Conservation (phyloP, 192 early-diverging fungal genomes). For the Backusella mclennaniae region DNA sequence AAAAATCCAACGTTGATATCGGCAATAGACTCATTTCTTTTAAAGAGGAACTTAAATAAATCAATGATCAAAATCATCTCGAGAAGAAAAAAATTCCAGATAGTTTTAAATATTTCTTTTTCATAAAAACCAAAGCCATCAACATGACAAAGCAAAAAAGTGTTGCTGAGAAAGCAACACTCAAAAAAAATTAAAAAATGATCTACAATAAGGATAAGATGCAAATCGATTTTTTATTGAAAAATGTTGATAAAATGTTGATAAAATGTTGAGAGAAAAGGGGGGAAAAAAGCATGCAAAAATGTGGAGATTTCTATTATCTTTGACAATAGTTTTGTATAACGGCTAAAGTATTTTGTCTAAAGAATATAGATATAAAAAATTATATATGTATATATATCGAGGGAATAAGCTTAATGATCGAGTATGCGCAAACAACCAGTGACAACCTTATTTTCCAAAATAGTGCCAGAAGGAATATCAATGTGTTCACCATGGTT, state of each 20-base stretch:
- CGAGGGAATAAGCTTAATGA: slow-evolving; percentile 51
- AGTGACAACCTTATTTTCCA: slow-evolving; percentile 98
- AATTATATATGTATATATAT: neutral
- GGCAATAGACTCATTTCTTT: too few relatives aligned
- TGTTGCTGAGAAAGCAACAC: neutral
- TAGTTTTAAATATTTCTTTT: too few relatives aligned
- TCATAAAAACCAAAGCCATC: too few relatives aligned
- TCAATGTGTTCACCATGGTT: slow-evolving; percentile 98
- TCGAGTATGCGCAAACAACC: slow-evolving; percentile 90
- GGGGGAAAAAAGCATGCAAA: neutral
- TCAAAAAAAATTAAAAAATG: neutral
- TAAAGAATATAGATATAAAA: neutral
- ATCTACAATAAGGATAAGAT: neutral
- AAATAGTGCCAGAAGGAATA: slow-evolving; percentile 89
- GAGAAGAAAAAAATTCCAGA: too few relatives aligned
- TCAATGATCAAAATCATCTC: too few relatives aligned
- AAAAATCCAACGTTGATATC: too few relatives aligned
- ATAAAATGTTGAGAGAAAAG: neutral
- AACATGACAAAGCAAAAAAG: neutral
- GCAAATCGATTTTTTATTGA: neutral
- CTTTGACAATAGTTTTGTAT: neutral
- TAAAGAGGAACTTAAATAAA: too few relatives aligned
- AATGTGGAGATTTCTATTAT: neutral
- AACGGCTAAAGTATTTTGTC: neutral
- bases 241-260: neutral